Base-by-base conservation (phyloP, 306 rosid species). In the Lupinus albus region DNA sequence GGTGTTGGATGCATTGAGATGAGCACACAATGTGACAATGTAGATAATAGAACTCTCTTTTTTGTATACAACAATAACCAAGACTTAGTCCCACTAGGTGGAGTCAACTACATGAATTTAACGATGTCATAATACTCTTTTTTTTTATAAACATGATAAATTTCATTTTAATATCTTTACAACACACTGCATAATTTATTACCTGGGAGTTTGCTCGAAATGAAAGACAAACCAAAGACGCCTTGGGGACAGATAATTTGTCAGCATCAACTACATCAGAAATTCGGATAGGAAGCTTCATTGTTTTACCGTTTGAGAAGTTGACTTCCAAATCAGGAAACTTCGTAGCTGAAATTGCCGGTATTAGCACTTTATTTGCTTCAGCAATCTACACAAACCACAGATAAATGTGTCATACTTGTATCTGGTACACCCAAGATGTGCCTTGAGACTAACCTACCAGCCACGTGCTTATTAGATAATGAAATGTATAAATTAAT, bases 131-230 rank as follows among this genome's bases (percentile, higher is more conserved):
- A n/a, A n/a, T n/a, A n/a, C n/a, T n/a, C n/a, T n/a, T n/a, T n/a
- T 63, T 41, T 44, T 16, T 54, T 4, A 21, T 25, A 25, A 25
- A 25, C 30, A 25, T 25, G 4, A 2, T 25, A 25, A 25, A 25
- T 2, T 25, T 39, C 32, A 33, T 33, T 33, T 33, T 33, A 33
- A 49, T 8, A 41, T 64, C 28, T 52, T 76, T 32, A 68, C 44
- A 49, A 80, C 54, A 71, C 38, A 55, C 11, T 45, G 51, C 56
- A 11, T 11, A 74, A 54, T 38, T 53, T 42, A 6, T 55, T 71
- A 89, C 97, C 97, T 82, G 85, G 30, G 96, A 83, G 86, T 49
- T 88, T 73, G 92, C 91, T 64, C 97, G 92, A 81, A 93, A 93
- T 59, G 87, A 75, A 76, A 93, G 89, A 66, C 97, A 86, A 13